These are phyloP conservation scores for Bryoerythrophyllum caledonicum DNA, from an alignment of 225 moss, liverwort and hornwort genomes.

Conservation along the genomic window DNA sequence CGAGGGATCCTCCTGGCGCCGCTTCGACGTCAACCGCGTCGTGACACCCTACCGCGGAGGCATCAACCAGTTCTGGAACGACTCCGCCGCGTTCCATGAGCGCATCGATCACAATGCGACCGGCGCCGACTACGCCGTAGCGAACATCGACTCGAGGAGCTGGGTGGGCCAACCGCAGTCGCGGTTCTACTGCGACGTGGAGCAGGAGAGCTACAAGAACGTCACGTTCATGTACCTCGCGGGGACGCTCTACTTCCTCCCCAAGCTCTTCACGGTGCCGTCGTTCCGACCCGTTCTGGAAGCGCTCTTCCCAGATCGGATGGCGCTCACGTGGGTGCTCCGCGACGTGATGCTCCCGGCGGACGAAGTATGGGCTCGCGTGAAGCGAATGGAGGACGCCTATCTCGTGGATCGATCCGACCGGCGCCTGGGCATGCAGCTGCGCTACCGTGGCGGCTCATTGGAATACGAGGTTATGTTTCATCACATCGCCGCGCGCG, in stretches of 20 bases:
- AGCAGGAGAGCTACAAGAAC: slow-evolving; percentile 43
- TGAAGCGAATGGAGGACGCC: slow-evolving; percentile 28
- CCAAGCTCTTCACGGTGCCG: slow-evolving; percentile 60
- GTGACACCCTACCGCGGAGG: slow-evolving; percentile 5
- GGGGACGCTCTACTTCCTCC: slow-evolving; percentile 57
- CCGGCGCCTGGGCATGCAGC: slow-evolving; percentile 21
- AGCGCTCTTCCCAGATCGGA: slow-evolving; percentile 50
- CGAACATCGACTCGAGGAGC: not conserved
- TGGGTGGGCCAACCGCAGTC: slow-evolving; percentile 15
- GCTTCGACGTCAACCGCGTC: not conserved
- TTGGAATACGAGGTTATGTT: slow-evolving; percentile 3
- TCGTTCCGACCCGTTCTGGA: slow-evolving; percentile 59
- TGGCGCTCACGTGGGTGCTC: slow-evolving; percentile 48
- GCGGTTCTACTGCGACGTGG: slow-evolving; percentile 53
- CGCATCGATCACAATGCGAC: slow-evolving; percentile 13
- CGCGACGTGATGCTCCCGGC: slow-evolving; percentile 51
- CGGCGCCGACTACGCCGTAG: not conserved
- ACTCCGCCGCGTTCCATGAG: not conserved
- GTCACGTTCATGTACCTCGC: slow-evolving; percentile 55
- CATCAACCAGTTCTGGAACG: not conserved
- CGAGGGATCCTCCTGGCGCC: slow-evolving; percentile 32
- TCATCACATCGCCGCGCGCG: not conserved
- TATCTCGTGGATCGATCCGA: slow-evolving; percentile 13
- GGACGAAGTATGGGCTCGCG: slow-evolving; percentile 59
- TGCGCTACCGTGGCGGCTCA: not conserved